These are phyloP conservation scores for Gossypium australe DNA, from an alignment of 345 rosid genomes.

Conservation along the genomic window DNA sequence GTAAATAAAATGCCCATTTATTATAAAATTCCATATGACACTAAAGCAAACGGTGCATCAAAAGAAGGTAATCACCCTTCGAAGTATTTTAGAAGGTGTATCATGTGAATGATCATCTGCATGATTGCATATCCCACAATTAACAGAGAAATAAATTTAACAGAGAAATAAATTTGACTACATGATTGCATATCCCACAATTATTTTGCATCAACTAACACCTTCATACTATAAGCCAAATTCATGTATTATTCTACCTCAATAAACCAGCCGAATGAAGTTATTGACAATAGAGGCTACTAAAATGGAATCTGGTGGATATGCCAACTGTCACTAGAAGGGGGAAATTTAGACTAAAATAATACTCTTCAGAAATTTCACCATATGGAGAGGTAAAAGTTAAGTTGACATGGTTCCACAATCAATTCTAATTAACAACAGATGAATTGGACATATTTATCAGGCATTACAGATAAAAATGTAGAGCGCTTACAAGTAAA, in stretches of 20 bases:
- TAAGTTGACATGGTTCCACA: background rate
- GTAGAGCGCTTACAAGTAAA: constrained; percentile 49
- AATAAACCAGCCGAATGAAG: background rate
- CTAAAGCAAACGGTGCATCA: too few species aligned
- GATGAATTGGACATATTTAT: background rate
- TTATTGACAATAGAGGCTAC: background rate
- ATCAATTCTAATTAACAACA: background rate
- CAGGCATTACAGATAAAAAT: background rate
- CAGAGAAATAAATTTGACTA: too few species aligned
- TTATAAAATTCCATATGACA: too few species aligned
- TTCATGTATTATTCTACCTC: background rate
- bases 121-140: too few species aligned
- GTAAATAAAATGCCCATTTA: too few species aligned
- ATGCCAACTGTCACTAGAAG: background rate
- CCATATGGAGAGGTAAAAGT: background rate
- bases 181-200: background rate
- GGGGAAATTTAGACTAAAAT: constrained; percentile 6
- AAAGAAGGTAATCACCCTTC: too few species aligned
- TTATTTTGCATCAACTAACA: background rate
- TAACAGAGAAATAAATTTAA: too few species aligned
- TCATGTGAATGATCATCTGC: too few species aligned
- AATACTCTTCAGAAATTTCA: background rate
- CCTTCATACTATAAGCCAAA: background rate
- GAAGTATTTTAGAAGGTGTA: too few species aligned
- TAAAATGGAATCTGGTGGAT: background rate